phyloP scores from a whole-genome alignment of 2,329 filamentous ascomycete genomes.

The Pseudocercospora musae region DNA sequence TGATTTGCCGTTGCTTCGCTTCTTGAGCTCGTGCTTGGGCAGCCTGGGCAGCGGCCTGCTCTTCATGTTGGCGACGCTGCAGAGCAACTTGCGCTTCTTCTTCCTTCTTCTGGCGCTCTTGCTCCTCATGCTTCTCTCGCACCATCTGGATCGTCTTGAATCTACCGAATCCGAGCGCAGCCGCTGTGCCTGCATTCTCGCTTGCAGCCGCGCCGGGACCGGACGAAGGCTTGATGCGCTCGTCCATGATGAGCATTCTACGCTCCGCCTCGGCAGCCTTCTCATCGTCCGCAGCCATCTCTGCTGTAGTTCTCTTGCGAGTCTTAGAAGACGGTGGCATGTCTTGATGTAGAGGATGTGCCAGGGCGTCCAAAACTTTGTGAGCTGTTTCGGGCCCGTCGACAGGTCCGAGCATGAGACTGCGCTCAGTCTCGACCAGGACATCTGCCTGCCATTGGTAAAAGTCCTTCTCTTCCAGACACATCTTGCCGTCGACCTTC shows the following conservation, averaged over 20 bases:
- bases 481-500: slow-evolving; percentile 56
- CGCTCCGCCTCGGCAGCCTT: slow-evolving; percentile 83
- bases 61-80: slow-evolving; percentile 37
- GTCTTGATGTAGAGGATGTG: slow-evolving; percentile 73
- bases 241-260: slow-evolving; percentile 90
- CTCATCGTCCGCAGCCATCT: slow-evolving; percentile 92
- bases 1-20: slow-evolving; percentile 45
- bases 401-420: slow-evolving; percentile 74
- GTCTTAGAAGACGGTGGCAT: slow-evolving; percentile 80
- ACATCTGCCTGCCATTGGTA: slow-evolving; percentile 74
- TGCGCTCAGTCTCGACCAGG: slow-evolving; percentile 68
- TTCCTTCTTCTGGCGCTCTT: slow-evolving; percentile 57
- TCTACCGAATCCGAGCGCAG: slow-evolving; percentile 76
- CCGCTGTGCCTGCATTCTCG: slow-evolving; percentile 68
- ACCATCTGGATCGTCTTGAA: slow-evolving; percentile 88
- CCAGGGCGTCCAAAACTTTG: slow-evolving; percentile 65
- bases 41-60: slow-evolving; percentile 44
- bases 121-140: slow-evolving; percentile 56
- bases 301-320: slow-evolving; percentile 88
- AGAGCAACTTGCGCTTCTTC: slow-evolving; percentile 53
- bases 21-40: slow-evolving; percentile 49
- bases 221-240: slow-evolving; percentile 64
- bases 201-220: slow-evolving; percentile 58
- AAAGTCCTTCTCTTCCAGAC: slow-evolving; percentile 71
- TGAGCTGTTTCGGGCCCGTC: slow-evolving; percentile 66